These are phyloP conservation scores for Phellopilus nigrolimitatus DNA, from an alignment of 1,284 basidiomycete genomes.

Conservation along the genomic window DNA sequence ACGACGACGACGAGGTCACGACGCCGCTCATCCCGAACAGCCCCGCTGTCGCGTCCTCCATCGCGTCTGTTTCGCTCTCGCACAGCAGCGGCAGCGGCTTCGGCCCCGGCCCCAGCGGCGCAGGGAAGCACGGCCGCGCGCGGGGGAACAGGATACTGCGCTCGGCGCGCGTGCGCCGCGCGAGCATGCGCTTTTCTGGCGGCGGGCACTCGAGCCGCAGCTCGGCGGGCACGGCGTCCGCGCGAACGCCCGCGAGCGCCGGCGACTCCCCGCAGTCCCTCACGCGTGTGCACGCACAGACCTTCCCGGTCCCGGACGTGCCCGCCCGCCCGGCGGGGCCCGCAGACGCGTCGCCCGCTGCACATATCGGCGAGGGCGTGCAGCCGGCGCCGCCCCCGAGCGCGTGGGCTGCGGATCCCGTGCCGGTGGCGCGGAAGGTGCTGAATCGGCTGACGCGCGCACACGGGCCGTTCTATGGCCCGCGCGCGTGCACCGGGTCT, in stretches of 20 bases:
- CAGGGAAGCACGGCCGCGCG: no score
- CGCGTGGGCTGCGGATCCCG: background rate
- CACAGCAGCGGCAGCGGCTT: background rate
- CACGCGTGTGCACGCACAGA: background rate
- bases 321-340: background rate
- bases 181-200: constrained; percentile 5
- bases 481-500: constrained; percentile 12
- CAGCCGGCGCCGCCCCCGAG: background rate
- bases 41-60: constrained; percentile 14
- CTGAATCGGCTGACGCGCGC: background rate
- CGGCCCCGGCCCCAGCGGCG: no score
- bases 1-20: constrained; percentile 1
- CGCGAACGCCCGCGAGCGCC: constrained; percentile 4
- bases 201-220: constrained; percentile 7
- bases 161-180: constrained; percentile 7
- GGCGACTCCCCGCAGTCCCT: background rate
- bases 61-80: constrained; percentile 5
- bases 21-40: constrained; percentile 14
- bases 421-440: background rate
- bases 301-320: background rate
- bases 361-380: background rate
- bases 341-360: background rate
- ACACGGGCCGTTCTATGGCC: constrained; percentile 9
- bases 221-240: background rate
- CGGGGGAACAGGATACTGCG: constrained; percentile 17